A percentile compares a stretch with the other conserved stretches of the same genome.
Evolutionary conservation across 192 early-diverging fungal genomes (phyloP).

Genomic region (Coemansia nantahalensis): DNA sequence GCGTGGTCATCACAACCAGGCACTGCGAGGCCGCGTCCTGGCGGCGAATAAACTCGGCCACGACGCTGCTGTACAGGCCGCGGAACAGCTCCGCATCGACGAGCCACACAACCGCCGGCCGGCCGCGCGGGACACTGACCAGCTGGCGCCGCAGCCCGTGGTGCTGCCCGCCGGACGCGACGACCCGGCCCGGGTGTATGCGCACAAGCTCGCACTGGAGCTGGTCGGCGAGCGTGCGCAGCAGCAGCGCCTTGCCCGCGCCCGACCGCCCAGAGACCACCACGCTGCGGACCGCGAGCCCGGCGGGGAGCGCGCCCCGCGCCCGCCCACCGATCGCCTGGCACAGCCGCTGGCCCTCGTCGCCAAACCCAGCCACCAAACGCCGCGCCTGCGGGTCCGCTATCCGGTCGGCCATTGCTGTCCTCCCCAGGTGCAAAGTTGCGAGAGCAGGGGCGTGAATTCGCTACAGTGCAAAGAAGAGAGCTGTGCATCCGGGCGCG

Average conservation of each 20-base stretch:
- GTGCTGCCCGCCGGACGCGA: conserved; percentile 32
- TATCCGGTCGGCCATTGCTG: not conserved
- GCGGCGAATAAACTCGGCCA: conserved; percentile 15
- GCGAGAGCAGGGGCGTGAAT: no score
- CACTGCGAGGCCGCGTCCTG: conserved; percentile 14
- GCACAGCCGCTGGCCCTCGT: conserved; percentile 25
- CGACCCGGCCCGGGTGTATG: conserved; percentile 28
- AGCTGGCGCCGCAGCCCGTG: conserved; percentile 19
- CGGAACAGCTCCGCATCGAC: conserved; percentile 38
- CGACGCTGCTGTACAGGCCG: conserved; percentile 27
- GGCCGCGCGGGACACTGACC: not conserved
- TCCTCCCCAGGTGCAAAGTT: no score
- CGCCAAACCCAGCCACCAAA: conserved; percentile 39
- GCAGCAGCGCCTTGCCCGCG: conserved; percentile 42
- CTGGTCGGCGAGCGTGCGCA: conserved; percentile 16
- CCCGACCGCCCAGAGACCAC: conserved; percentile 49
- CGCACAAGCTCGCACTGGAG: conserved; percentile 9
- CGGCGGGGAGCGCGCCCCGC: not conserved
- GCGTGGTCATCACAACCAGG: conserved; percentile 47
- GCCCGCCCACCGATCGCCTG: conserved; percentile 33
- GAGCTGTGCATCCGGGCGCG: no score
- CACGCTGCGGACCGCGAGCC: conserved; percentile 17
- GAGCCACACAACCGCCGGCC: conserved; percentile 28
- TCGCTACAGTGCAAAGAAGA: no score
- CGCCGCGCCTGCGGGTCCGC: not conserved